These are phyloP conservation scores for Aspergillus sp. DNA, from an alignment of 2,329 filamentous ascomycete genomes.

Conservation along the genomic window DNA sequence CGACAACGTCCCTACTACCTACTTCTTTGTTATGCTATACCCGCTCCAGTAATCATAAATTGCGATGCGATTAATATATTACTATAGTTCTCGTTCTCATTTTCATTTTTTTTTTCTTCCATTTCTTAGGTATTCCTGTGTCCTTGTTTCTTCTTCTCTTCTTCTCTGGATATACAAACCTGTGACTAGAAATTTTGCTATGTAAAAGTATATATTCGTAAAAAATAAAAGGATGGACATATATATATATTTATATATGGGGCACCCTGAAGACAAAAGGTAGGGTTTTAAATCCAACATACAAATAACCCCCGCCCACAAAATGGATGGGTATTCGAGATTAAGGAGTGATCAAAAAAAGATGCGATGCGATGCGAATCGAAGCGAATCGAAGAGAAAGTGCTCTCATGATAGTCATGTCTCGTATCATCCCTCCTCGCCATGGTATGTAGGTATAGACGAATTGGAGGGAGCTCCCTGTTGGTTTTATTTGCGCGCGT, in stretches of 20 bases:
- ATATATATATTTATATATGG: background rate
- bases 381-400: background rate
- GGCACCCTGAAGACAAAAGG: background rate
- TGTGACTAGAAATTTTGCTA: background rate
- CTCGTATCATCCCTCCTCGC: slow-evolving; percentile 3
- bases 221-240: background rate
- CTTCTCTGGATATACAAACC: background rate
- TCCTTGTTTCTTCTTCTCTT: background rate
- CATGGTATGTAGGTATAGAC: background rate
- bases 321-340: background rate
- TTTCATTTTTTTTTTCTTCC: background rate
- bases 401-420: slow-evolving; percentile 6
- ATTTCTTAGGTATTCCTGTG: background rate
- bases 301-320: background rate
- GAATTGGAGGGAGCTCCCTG: background rate
- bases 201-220: background rate
- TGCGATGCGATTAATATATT: background rate
- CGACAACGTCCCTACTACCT: background rate
- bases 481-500: background rate
- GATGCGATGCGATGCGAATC: background rate
- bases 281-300: background rate
- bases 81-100: background rate
- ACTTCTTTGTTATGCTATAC: background rate
- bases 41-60: background rate
- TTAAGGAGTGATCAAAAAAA: background rate